Evolutionary conservation across 495 filamentous ascomycete genomes (phyloP).

Genomic region (Sabuloglossum arenarium): DNA sequence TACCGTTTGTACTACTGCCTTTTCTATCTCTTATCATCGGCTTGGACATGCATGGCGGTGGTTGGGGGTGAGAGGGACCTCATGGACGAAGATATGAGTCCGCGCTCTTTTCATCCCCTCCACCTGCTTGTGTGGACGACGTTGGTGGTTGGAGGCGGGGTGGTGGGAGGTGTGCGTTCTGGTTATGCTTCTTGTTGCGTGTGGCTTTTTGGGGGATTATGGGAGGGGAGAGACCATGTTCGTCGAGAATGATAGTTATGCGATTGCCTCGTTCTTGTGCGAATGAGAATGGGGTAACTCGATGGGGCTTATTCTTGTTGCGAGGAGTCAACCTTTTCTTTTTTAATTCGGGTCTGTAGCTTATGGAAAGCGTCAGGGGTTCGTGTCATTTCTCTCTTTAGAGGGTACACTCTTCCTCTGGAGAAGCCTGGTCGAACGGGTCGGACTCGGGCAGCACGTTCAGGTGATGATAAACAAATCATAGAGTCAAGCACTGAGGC

Average conservation of each 20-base stretch:
- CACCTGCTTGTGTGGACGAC: conserved; percentile 11
- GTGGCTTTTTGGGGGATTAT: conserved; percentile 17
- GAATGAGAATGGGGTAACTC: conserved; percentile 45
- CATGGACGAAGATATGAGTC: conserved; percentile 79
- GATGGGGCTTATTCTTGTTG: conserved; percentile 99
- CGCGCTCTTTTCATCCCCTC: conserved; percentile 25
- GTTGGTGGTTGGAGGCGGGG: conserved; percentile 21
- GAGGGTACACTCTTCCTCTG: conserved; percentile 15
- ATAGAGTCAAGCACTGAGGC: conserved; percentile 99
- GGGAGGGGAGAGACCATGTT: conserved; percentile 32
- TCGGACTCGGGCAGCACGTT: conserved; percentile 40
- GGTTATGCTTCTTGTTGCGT: conserved; percentile 16
- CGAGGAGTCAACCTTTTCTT: conserved; percentile 46
- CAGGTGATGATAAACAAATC: conserved; percentile 82
- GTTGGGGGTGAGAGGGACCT: conserved; percentile 23
- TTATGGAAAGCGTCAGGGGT: conserved; percentile 38
- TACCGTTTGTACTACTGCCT: conserved; percentile 12
- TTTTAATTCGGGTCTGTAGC: conserved; percentile 38
- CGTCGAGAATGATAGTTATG: conserved; percentile 94
- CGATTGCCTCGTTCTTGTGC: conserved; percentile 52
- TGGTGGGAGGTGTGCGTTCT: conserved; percentile 17
- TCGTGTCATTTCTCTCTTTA: conserved; percentile 7
- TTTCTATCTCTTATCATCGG: conserved; percentile 18
- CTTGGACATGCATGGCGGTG: conserved; percentile 2
- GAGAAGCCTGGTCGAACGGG: conserved; percentile 44